Base-by-base conservation (phyloP, 805 yeast species). In the Starmerella cellae region DNA sequence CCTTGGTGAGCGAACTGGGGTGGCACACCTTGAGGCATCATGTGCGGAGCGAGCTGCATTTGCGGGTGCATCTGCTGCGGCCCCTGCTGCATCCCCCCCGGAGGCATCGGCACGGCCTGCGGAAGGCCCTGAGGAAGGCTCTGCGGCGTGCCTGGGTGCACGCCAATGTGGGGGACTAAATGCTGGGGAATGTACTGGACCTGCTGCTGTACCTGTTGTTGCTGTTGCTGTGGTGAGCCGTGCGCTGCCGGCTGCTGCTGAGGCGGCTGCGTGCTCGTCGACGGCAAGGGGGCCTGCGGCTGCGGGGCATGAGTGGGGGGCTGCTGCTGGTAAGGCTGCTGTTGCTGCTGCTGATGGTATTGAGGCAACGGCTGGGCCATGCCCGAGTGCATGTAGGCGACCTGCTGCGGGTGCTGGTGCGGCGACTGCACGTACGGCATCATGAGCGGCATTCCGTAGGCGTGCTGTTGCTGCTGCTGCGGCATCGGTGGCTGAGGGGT, bases 1-100 rank as follows among this genome's bases (percentile, higher is more conserved):
- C 54, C 61, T 22, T 48, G 57, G 21, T 50, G 40, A 14, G 32
- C 37, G 16, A 29, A 50, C 37, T 37, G 49, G 11, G 21, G 40
- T 21, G 41, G 48, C 28, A 34, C 39, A n/a, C 17, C 38, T 35
- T 40, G 51, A n/a, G 43, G 49, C 31, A 17, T n/a, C 31, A 28
- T 28, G n/a, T n/a, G n/a, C n/a, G n/a, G n/a, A n/a, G n/a, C n/a
- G n/a, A n/a, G n/a, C n/a, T n/a, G n/a, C n/a, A n/a, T n/a, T n/a
- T n/a, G n/a, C n/a, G n/a, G n/a, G n/a, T n/a, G n/a, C n/a, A n/a
- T n/a, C n/a, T n/a, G n/a, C n/a, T n/a, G n/a, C n/a, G n/a, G n/a
- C n/a, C n/a, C n/a, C n/a, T n/a, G n/a, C n/a, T n/a, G n/a, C n/a
- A n/a, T n/a, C n/a, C n/a, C n/a, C n/a, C n/a, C n/a, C n/a, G n/a